phyloP scores from a whole-genome alignment of 2,329 filamentous ascomycete genomes.

The Fusarium praegraminearum region DNA sequence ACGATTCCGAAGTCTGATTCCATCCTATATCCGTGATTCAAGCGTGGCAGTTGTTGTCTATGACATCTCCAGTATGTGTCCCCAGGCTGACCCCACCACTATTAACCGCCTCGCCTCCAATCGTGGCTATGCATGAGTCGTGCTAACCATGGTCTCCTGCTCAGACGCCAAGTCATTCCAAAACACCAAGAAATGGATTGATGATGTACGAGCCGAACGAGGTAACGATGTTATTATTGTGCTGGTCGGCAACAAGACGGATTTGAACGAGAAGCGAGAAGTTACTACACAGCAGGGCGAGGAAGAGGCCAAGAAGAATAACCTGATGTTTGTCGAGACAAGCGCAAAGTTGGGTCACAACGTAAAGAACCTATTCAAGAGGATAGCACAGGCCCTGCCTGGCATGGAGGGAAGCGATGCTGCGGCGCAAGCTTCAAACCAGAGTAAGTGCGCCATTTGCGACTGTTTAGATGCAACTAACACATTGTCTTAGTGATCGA shows the following conservation, averaged over 20 bases:
- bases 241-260: constrained; percentile 98
- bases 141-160: constrained; percentile 35
- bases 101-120: constrained; percentile 15
- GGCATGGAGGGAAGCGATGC: constrained; percentile 95
- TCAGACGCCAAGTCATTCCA: constrained; percentile 94
- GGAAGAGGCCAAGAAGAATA: constrained; percentile 97
- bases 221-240: constrained; percentile 99
- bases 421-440: constrained; percentile 76
- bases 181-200: constrained; percentile 99
- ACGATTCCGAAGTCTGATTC: constrained; percentile 95
- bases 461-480: constrained; percentile 1
- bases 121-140: constrained; percentile 26
- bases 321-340: constrained; percentile 98
- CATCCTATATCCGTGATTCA: constrained; percentile 98
- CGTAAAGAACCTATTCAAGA: constrained; percentile 96
- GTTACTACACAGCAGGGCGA: constrained; percentile 97
- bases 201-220: constrained; percentile 95
- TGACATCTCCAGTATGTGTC: constrained; percentile 84
- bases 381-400: constrained; percentile 96
- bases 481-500: constrained; percentile 78
- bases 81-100: constrained; percentile 40
- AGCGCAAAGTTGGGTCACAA: constrained; percentile 98
- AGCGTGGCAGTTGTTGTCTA: constrained; percentile 98
- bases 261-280: constrained; percentile 97
- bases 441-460: constrained; percentile 72